Conservation (phyloP, 345 rosid species). For the Draba incana region DNA sequence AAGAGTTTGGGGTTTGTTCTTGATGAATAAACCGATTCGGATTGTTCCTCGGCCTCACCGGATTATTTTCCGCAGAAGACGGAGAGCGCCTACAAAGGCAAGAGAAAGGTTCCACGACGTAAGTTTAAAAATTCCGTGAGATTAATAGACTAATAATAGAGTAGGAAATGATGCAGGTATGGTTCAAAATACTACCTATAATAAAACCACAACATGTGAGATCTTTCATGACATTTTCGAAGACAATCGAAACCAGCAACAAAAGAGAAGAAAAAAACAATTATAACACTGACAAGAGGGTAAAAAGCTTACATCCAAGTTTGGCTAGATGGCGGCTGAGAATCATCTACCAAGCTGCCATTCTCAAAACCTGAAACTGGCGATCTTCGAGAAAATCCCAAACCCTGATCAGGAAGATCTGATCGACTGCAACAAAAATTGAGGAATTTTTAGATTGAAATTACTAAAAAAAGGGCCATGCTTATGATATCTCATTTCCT, state of each 20-base stretch:
- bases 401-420: constrained; percentile 39
- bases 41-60: constrained; percentile 43
- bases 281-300: constrained; percentile 14
- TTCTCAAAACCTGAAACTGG: constrained; percentile 43
- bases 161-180: constrained; percentile 6
- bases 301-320: constrained; percentile 48
- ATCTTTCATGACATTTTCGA: not conserved
- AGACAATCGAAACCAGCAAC: constrained; percentile 4
- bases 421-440: constrained; percentile 40
- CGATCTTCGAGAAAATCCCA: constrained; percentile 36
- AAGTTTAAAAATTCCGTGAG: constrained; percentile 21
- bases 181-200: constrained; percentile 20
- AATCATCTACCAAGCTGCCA: constrained; percentile 35
- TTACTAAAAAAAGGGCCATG: constrained; percentile 5
- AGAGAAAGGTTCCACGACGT: constrained; percentile 8
- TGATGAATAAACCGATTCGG: constrained; percentile 39
- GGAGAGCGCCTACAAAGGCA: constrained; percentile 52
- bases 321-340: constrained; percentile 41
- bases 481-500: constrained; percentile 24
- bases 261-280: constrained; percentile 1
- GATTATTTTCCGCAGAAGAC: constrained; percentile 47
- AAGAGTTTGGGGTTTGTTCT: constrained; percentile 42
- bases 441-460: constrained; percentile 10
- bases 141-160: not conserved
- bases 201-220: constrained; percentile 16